These are phyloP conservation scores for Pseudogymnoascus sp. DNA, from an alignment of 2,329 filamentous ascomycete species.

Conservation along the genomic window DNA sequence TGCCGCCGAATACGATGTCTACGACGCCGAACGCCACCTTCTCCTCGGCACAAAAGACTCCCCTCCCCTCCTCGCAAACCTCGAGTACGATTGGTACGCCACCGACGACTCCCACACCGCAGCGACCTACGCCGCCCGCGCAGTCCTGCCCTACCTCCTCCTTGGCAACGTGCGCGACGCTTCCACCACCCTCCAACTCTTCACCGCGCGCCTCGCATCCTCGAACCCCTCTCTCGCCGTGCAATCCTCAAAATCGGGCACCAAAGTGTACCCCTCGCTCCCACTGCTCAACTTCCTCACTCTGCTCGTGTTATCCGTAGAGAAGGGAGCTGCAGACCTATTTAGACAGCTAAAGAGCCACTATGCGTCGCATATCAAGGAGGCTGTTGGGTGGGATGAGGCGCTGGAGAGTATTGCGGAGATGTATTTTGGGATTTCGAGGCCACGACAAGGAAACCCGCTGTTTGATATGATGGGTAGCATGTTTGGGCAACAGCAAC, in stretches of 20 bases:
- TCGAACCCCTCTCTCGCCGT: constrained; percentile 54
- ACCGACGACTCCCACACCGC: constrained; percentile 84
- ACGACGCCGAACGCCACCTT: constrained; percentile 89
- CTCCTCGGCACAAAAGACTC: constrained; percentile 85
- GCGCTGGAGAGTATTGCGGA: constrained; percentile 81
- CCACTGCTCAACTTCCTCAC: constrained; percentile 94
- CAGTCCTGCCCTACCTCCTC: constrained; percentile 83
- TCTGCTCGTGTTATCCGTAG: constrained; percentile 73
- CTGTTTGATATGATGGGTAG: constrained; percentile 98
- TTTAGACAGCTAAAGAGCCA: constrained; percentile 77
- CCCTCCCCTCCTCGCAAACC: constrained; percentile 65
- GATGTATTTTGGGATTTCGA: constrained; percentile 91
- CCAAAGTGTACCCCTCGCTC: constrained; percentile 79
- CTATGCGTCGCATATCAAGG: constrained; percentile 71
- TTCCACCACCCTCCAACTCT: constrained; percentile 71
- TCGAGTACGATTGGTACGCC: constrained; percentile 93
- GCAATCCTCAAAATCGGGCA: constrained; percentile 54
- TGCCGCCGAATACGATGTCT: constrained; percentile 86
- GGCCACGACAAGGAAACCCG: constrained; percentile 83
- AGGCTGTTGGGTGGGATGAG: constrained; percentile 72
- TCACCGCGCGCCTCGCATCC: constrained; percentile 57
- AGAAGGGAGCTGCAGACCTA: constrained; percentile 68
- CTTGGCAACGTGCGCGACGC: constrained; percentile 86
- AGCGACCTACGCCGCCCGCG: constrained; percentile 76
- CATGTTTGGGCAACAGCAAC: constrained; percentile 73